Percentiles rank a stretch among this genome's conserved stretches.
phyloP scores from a whole-genome alignment of 1,284 basidiomycete species.

The Xerocomus minutiporus region DNA sequence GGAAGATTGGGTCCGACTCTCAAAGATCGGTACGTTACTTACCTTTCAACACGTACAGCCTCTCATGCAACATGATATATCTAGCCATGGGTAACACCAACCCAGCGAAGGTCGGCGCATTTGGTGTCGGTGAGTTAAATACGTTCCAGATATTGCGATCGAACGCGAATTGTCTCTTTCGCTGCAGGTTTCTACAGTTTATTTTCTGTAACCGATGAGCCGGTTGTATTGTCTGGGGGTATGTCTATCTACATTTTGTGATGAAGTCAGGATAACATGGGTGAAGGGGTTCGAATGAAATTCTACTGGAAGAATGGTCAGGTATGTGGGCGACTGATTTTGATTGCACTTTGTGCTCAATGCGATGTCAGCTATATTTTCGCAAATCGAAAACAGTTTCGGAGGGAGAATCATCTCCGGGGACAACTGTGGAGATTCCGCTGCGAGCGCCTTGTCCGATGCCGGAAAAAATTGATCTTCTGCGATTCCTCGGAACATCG shows the following conservation, averaged over 20 bases:
- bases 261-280: neutral
- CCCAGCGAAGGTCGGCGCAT: conserved; percentile 50
- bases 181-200: conserved; percentile 9
- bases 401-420: conserved; percentile 44
- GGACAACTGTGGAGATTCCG: conserved; percentile 88
- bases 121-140: conserved; percentile 64
- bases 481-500: conserved; percentile 84
- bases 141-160: neutral
- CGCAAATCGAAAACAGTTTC: neutral
- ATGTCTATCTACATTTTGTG: neutral
- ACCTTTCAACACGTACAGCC: neutral
- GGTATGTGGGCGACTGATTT: neutral
- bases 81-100: conserved; percentile 75
- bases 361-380: neutral
- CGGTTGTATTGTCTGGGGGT: neutral
- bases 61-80: neutral
- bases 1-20: conserved; percentile 81
- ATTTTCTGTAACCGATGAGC: conserved; percentile 6
- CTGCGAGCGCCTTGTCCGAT: conserved; percentile 78
- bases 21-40: conserved; percentile 67
- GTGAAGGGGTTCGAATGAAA: neutral
- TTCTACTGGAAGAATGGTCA: neutral
- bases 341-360: neutral
- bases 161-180: neutral
- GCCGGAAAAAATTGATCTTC: conserved; percentile 78